Evolutionary conservation across 345 rosid species (phyloP), one percentile per base, ranked within the genome.

Genomic region (Toxicodendron radicans): DNA sequence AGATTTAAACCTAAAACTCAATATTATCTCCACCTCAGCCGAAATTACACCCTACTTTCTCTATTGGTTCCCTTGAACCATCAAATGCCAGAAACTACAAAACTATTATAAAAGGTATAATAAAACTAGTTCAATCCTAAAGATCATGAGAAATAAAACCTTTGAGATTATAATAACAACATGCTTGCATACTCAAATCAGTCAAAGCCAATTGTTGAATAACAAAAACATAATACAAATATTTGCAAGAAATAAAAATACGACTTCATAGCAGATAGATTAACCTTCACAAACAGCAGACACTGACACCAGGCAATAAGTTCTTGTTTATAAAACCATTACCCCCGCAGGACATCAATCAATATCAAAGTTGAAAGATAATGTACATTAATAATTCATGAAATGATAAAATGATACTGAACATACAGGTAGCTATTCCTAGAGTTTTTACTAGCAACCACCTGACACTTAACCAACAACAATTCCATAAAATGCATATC

Each of bases 401-500:
- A 24, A 69, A 73, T 51, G 73, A 43, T 38, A 20, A 7, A 53
- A 58, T 16, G 17, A 21, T 5, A 69, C 5, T 10, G 38, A 51
- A 10, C 13, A 43, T 32, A 68, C 10, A 16, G 51, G 24, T 41
- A n/a, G 35, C 43, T 64, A 48, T 51, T 59, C 66, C 66, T 30
- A 18, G 56, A 49, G 16, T 57, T 41, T 35, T 18, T 35, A 14
- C 66, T 13, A 23, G 32, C 32, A 23, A 24, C 46, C 16, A 52
- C 10, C 68, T 17, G 38, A 66, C 60, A 64, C 10, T n/a, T 53
- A 33, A 32, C n/a, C 59, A 30, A 65, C 52, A 73, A 27, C 43
- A 63, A n/a, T 11, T 23, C 21, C 23, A 33, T 33, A 11, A 49
- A 14, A 23, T 10, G 48, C 41, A 21, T 27, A 52, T 46, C 56